A percentile compares a stretch with the other conserved stretches of the same genome.
These are phyloP conservation scores for Monilinia fructigena DNA, from an alignment of 2,329 filamentous ascomycete species.

Conservation along the genomic window DNA sequence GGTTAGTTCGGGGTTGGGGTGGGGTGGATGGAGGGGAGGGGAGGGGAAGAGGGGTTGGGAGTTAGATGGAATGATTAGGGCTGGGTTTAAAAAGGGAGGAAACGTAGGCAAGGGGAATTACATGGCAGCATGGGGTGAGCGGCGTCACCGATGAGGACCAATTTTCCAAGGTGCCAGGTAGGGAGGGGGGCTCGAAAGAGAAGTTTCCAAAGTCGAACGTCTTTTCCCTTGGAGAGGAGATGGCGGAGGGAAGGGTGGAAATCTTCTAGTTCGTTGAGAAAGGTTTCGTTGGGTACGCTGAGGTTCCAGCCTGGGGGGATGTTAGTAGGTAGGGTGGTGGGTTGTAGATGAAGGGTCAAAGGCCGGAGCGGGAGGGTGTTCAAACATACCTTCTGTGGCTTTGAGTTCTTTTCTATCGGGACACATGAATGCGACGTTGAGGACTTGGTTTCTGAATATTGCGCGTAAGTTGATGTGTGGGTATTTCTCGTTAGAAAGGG, in stretches of 20 bases:
- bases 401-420: slow-evolving; percentile 24
- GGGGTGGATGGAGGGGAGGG: no score
- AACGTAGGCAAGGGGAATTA: background rate
- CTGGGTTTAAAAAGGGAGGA: background rate
- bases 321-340: background rate
- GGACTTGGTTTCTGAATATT: slow-evolving; percentile 24
- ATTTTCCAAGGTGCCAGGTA: slow-evolving; percentile 52
- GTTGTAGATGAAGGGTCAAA: background rate
- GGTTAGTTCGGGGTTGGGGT: background rate
- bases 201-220: slow-evolving; percentile 21
- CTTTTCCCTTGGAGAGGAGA: slow-evolving; percentile 13
- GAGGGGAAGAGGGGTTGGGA: background rate
- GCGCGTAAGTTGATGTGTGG: slow-evolving; percentile 25
- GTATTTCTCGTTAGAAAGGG: slow-evolving; percentile 35
- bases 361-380: background rate
- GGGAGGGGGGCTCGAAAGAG: slow-evolving; percentile 39
- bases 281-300: background rate
- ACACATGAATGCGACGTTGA: slow-evolving; percentile 28
- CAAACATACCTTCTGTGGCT: background rate
- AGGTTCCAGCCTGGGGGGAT: slow-evolving; percentile 10
- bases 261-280: slow-evolving; percentile 32
- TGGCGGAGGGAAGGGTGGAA: slow-evolving; percentile 8
- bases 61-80: no score
- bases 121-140: slow-evolving; percentile 66
- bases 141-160: slow-evolving; percentile 65